Percentiles rank a stretch among this genome's conserved stretches.
These are phyloP conservation scores for Candida adriatica DNA, from an alignment of 805 yeast species.

Conservation along the genomic window DNA sequence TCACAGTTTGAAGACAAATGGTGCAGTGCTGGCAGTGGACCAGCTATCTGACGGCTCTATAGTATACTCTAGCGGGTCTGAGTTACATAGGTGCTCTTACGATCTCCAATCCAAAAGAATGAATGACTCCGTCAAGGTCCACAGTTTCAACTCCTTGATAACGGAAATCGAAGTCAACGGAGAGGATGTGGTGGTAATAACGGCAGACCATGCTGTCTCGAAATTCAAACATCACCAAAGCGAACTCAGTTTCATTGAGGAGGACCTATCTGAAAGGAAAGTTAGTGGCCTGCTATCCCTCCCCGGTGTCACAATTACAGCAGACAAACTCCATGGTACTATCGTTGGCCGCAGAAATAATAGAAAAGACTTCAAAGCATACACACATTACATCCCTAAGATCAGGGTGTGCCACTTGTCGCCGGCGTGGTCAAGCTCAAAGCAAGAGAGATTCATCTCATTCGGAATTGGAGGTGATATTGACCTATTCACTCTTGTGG, in stretches of 20 bases:
- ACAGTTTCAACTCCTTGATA: conserved; percentile 8
- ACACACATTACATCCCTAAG: conserved; percentile 28
- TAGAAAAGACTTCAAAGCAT: conserved; percentile 11
- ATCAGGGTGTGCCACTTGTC: conserved; percentile 22
- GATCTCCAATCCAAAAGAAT: conserved; percentile 11
- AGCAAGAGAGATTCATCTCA: conserved; percentile 18
- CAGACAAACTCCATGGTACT: conserved; percentile 19
- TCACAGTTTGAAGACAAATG: conserved; percentile 15
- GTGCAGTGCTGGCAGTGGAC: conserved; percentile 17
- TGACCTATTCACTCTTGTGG: conserved; percentile 20
- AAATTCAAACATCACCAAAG: conserved; percentile 4
- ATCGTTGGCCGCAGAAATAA: conserved; percentile 9
- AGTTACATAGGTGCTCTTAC: conserved; percentile 10
- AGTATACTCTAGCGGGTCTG: conserved; percentile 16
- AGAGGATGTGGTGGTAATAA: conserved; percentile 20
- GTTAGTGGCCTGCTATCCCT: no score
- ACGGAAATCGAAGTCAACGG: conserved; percentile 20
- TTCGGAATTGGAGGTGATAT: conserved; percentile 34
- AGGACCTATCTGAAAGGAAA: no score
- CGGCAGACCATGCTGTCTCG: conserved; percentile 24
- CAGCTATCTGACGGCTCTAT: conserved; percentile 14
- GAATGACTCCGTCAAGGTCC: conserved; percentile 9
- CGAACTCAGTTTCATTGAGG: no score
- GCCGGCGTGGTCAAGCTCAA: conserved; percentile 27
- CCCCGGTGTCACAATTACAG: conserved; percentile 12